Evolutionary conservation across 257 asterid species (phyloP), one percentile per base, ranked within the genome.

Genomic region (Solanum dulcamara): DNA sequence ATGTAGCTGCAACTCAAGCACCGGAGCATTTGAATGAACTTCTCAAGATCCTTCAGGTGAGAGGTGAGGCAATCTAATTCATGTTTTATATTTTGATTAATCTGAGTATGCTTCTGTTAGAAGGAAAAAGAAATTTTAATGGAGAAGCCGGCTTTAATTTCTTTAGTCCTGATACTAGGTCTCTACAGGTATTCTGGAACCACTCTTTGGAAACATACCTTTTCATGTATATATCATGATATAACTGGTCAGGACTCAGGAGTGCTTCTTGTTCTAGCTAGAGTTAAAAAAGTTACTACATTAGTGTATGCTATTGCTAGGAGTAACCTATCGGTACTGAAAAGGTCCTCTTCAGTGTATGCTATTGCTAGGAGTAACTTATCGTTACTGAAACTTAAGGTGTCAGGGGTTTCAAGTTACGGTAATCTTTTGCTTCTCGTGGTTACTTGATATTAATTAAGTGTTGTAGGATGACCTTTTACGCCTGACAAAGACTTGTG

Each of bases 1-100:
- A 94, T 84, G 94, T 95, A 17, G 98, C 98, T 59, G 94, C 90
- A 67, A 84, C 94, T 48, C 89, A 94, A 80, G 97, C 98, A 22
- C 99, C 99, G 12, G 92, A 91, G 91, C 93, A 94, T 90, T 92
- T 96, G 97, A 92, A 87, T 82, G 89, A 91, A 90, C 98, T 96
- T 32, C 92, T 96, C 86, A 92, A 86, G 86, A 89, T 96, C 87
- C 98, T 95, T 87, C 93, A 92, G 93, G 91, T 89, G 89, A 91
- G 93, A 94, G 99, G 98, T 95, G 89, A 85, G 89, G 15, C 66
- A 24, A 12, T 32, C 35, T 28, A 40, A 51, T 86, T 75, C 37
- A 57, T 80, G 22, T 81, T 12, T 18, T 70, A 4, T 20, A 37
- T 86, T 9, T 10, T 48, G 44, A 79, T 79, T 79, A 28, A 48